Conservation (phyloP, 1,139 yeast species). For the Diutina neorugosa region DNA sequence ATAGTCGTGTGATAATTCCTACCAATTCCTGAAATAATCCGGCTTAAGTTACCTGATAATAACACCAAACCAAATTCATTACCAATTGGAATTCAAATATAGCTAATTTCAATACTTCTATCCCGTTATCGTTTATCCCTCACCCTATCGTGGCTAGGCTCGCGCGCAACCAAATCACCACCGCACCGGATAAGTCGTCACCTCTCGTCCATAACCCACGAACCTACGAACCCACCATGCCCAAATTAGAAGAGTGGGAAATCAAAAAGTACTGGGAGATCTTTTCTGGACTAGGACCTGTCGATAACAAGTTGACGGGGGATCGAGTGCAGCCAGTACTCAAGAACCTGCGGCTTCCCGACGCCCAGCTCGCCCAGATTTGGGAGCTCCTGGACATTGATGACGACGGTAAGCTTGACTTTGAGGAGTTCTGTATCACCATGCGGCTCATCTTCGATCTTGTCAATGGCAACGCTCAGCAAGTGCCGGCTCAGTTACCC, state of each 20-base stretch:
- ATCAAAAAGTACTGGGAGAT: constrained; percentile 96
- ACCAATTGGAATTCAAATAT: no score
- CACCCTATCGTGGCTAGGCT: no score
- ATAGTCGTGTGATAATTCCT: no score
- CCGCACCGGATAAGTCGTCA: neutral
- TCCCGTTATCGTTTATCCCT: no score
- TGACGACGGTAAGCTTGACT: constrained; percentile 80
- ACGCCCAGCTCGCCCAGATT: constrained; percentile 61
- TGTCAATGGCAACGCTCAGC: constrained; percentile 59
- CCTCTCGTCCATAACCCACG: neutral
- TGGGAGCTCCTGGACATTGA: constrained; percentile 95
- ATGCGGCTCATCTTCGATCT: constrained; percentile 90
- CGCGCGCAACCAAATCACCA: neutral
- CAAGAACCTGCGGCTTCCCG: constrained; percentile 76
- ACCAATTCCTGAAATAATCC: no score
- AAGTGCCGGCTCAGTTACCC: constrained; percentile 66
- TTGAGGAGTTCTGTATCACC: constrained; percentile 95
- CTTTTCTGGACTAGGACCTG: constrained; percentile 79
- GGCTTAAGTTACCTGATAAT: no score
- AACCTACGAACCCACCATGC: constrained; percentile 27
- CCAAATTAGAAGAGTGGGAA: constrained; percentile 84
- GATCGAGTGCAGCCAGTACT: constrained; percentile 79
- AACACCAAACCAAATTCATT: no score
- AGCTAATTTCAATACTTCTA: no score
- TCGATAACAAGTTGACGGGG: constrained; percentile 65